phyloP scores from a whole-genome alignment of 306 rosid species.

The Vigna angularis region DNA sequence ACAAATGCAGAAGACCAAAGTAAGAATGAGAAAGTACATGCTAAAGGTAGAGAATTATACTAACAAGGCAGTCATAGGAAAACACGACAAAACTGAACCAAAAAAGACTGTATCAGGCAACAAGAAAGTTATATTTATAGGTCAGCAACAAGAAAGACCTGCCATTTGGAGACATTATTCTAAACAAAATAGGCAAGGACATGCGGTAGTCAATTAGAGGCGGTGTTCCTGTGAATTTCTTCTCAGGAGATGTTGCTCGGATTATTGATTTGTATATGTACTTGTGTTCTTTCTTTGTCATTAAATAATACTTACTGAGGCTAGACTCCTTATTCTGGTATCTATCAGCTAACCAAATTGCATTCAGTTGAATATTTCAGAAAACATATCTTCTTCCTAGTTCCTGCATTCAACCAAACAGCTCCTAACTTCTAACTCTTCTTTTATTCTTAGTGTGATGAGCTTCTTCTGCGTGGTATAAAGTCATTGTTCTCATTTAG shows the following conservation, averaged over 20 bases:
- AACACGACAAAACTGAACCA: neutral
- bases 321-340: neutral
- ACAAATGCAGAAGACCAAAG: conserved; percentile 20
- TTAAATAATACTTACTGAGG: neutral
- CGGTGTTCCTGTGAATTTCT: neutral
- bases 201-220: neutral
- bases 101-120: neutral
- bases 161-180: neutral
- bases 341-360: neutral
- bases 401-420: neutral
- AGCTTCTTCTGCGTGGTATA: neutral
- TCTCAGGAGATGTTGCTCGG: neutral
- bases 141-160: neutral
- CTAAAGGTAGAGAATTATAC: neutral
- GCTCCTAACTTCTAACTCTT: neutral
- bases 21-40: conserved; percentile 20
- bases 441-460: neutral
- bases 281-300: neutral
- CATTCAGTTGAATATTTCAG: neutral
- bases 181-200: neutral
- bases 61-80: neutral
- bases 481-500: neutral
- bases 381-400: too few species aligned
- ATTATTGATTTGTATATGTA: neutral
- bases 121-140: neutral